These are phyloP conservation scores for Epichloe sp. DNA, from an alignment of 2,329 filamentous ascomycete species.

Conservation along the genomic window DNA sequence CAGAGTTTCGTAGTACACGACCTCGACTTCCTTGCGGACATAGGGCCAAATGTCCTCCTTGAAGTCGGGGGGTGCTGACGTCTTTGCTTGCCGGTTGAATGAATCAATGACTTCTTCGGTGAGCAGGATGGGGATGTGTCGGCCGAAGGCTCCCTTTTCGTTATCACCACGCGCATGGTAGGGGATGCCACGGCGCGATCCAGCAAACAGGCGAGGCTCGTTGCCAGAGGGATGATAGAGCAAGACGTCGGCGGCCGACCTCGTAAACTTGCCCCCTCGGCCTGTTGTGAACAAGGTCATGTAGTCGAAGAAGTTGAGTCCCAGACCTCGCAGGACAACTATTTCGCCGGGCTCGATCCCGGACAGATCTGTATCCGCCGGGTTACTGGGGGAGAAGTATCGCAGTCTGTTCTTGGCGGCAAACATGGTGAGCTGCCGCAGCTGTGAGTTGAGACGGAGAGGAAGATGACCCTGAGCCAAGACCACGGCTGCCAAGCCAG, in stretches of 20 bases:
- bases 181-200: slow-evolving; percentile 5
- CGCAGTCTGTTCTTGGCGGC: neutral
- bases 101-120: neutral
- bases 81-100: neutral
- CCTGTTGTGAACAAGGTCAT: slow-evolving; percentile 2
- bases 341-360: neutral
- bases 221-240: slow-evolving; percentile 1
- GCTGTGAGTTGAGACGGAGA: neutral
- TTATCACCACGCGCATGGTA: slow-evolving; percentile 6
- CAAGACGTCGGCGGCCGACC: neutral
- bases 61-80: neutral
- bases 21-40: slow-evolving; percentile 3
- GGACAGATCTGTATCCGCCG: slow-evolving; percentile 3
- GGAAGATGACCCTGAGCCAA: slow-evolving; percentile 4
- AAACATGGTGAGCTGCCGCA: neutral
- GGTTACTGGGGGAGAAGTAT: slow-evolving; percentile 1
- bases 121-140: slow-evolving; percentile 1
- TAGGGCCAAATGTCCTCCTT: slow-evolving; percentile 2
- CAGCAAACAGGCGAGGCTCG: slow-evolving; percentile 4
- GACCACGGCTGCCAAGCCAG: neutral
- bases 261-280: neutral
- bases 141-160: slow-evolving; percentile 3
- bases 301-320: slow-evolving; percentile 6
- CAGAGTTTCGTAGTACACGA: slow-evolving; percentile 5
- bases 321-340: slow-evolving; percentile 1